Conservation (phyloP, 495 filamentous ascomycete species). For the Xanthoparmelia taractica region DNA sequence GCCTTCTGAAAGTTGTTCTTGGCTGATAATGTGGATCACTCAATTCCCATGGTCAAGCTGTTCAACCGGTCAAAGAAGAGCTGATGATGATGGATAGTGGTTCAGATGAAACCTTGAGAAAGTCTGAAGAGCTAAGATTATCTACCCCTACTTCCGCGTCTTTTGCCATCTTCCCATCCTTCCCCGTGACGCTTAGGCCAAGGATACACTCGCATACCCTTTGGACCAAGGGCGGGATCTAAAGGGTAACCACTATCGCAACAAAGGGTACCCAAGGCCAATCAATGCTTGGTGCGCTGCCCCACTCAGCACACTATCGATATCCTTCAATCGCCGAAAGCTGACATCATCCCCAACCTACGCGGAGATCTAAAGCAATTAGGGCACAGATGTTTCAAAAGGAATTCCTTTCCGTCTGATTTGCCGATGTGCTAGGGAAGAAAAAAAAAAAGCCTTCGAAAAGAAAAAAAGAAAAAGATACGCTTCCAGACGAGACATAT, state of each 20-base stretch:
- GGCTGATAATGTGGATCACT: too few species aligned
- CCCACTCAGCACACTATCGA: slow-evolving; percentile 4
- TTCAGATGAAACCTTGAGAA: background rate
- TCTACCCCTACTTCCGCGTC: slow-evolving; percentile 14
- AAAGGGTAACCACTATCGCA: slow-evolving; percentile 14
- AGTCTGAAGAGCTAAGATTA: background rate
- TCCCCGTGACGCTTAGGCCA: slow-evolving; percentile 7
- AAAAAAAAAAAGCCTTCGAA: background rate
- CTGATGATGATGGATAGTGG: background rate
- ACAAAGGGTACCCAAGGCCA: background rate
- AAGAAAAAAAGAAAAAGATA: background rate
- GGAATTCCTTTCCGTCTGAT: background rate
- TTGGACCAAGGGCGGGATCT: slow-evolving; percentile 11
- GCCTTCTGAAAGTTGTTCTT: background rate
- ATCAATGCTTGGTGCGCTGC: background rate
- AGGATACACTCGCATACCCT: slow-evolving; percentile 13
- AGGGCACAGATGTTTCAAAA: slow-evolving; percentile 5
- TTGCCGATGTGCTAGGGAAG: background rate
- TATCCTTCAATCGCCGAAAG: slow-evolving; percentile 2
- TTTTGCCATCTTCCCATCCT: background rate
- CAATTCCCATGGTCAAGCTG: too few species aligned
- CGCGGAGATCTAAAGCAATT: background rate
- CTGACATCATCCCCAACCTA: slow-evolving; percentile 1
- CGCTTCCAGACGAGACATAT: slow-evolving; percentile 11
- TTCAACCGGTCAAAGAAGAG: too few species aligned